These are phyloP conservation scores for Mycothermus thermophilus DNA, from an alignment of 495 filamentous ascomycete species.

Conservation along the genomic window DNA sequence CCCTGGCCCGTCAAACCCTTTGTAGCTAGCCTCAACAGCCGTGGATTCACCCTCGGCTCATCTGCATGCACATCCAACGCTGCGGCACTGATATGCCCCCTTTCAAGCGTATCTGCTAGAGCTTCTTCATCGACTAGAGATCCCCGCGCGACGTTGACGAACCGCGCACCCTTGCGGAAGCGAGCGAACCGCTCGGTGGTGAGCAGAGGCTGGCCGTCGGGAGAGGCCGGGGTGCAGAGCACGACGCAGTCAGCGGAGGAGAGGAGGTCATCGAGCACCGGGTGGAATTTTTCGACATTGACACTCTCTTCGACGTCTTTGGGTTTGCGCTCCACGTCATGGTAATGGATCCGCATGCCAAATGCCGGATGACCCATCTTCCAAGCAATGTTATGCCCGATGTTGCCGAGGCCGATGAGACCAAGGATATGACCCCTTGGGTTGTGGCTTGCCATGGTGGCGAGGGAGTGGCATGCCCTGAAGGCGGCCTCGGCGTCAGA, in stretches of 20 bases:
- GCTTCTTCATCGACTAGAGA: slow-evolving; percentile 57
- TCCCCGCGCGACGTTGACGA: slow-evolving; percentile 64
- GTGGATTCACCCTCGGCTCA: slow-evolving; percentile 38
- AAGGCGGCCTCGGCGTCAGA: slow-evolving; percentile 23
- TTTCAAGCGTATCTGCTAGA: slow-evolving; percentile 47
- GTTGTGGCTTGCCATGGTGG: slow-evolving; percentile 44
- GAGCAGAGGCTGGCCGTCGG: slow-evolving; percentile 42
- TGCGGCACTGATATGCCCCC: slow-evolving; percentile 35
- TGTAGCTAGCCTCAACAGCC: slow-evolving; percentile 34
- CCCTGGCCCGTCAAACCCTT: no score
- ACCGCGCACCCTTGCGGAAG: slow-evolving; percentile 43
- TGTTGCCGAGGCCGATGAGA: slow-evolving; percentile 54
- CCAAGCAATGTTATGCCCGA: slow-evolving; percentile 51
- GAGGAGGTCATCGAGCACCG: slow-evolving; percentile 39
- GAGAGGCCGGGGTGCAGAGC: slow-evolving; percentile 49
- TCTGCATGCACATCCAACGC: slow-evolving; percentile 57
- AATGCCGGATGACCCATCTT: slow-evolving; percentile 43
- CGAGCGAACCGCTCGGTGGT: slow-evolving; percentile 32
- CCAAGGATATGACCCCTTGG: slow-evolving; percentile 41
- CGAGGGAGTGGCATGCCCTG: slow-evolving; percentile 41
- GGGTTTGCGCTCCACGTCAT: slow-evolving; percentile 48
- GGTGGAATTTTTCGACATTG: slow-evolving; percentile 39
- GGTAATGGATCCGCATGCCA: slow-evolving; percentile 55
- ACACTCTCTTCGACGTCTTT: slow-evolving; percentile 26
- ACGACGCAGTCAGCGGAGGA: slow-evolving; percentile 48